Percentiles rank a stretch among this genome's conserved stretches.
These are phyloP conservation scores for Trichoderma sp. DNA, from an alignment of 2,329 filamentous ascomycete genomes.

Conservation along the genomic window DNA sequence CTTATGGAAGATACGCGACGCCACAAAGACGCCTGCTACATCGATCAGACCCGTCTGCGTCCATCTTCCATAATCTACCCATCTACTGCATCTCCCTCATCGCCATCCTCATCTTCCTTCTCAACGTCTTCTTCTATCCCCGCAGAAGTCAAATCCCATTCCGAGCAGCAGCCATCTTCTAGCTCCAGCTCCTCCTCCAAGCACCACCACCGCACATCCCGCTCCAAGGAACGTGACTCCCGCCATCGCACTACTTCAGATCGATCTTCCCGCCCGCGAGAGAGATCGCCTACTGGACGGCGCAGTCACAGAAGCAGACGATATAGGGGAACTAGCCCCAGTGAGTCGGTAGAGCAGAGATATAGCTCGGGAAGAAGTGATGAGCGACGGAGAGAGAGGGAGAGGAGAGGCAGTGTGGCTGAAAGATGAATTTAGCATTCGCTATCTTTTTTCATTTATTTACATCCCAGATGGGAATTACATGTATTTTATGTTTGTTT, in stretches of 20 bases:
- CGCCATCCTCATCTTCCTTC: conserved; percentile 7
- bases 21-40: conserved; percentile 22
- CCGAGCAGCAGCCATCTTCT: not conserved
- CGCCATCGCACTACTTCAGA: conserved; percentile 4
- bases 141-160: not conserved
- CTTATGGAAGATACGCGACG: conserved; percentile 24
- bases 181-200: not conserved
- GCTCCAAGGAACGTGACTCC: conserved; percentile 5
- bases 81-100: not conserved
- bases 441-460: not conserved
- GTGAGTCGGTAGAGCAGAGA: not conserved
- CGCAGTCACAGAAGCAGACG: conserved; percentile 9
- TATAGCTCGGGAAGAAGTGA: not conserved
- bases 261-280: conserved; percentile 1
- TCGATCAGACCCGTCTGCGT: conserved; percentile 11
- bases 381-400: conserved; percentile 9
- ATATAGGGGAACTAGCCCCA: not conserved
- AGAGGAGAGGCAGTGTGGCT: conserved; percentile 5
- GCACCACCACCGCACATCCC: conserved; percentile 17
- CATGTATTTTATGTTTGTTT: not conserved
- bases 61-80: not conserved
- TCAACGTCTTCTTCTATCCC: not conserved
- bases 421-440: not conserved
- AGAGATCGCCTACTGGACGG: conserved; percentile 1
- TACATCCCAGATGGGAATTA: not conserved